Evolutionary conservation across 176 grass and related monocot species (phyloP).

Genomic region (Oryza glumipatula): DNA sequence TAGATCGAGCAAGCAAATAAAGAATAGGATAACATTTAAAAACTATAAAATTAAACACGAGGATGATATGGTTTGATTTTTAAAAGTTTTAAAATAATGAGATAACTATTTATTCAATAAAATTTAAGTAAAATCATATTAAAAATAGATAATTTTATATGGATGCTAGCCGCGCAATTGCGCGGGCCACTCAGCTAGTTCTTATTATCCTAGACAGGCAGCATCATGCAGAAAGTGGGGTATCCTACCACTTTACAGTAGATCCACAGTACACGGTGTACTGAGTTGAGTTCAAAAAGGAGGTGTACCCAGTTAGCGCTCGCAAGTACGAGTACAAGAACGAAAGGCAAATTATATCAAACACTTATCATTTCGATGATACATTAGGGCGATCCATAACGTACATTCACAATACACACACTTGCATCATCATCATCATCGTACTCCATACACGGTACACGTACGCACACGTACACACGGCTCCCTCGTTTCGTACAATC

Average conservation of each 20-base stretch:
- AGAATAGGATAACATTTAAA: too few species aligned
- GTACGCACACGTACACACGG: slow-evolving; percentile 32
- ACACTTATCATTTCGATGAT: slow-evolving; percentile 27
- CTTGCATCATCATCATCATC: neutral
- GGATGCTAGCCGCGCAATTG: too few species aligned
- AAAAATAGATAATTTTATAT: too few species aligned
- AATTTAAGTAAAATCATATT: too few species aligned
- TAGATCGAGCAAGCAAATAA: too few species aligned
- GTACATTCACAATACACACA: slow-evolving; percentile 6
- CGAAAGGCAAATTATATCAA: slow-evolving; percentile 18
- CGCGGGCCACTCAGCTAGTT: too few species aligned
- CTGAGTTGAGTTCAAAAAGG: too few species aligned
- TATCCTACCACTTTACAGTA: neutral
- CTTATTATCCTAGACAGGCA: neutral
- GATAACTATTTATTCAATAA: too few species aligned
- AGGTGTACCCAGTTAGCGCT: neutral
- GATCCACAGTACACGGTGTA: neutral
- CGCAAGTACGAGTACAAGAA: neutral
- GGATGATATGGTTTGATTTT: too few species aligned
- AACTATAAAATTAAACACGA: too few species aligned
- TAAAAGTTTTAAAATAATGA: too few species aligned
- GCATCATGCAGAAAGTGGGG: neutral
- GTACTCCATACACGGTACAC: neutral
- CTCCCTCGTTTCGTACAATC: slow-evolving; percentile 34
- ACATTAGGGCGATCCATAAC: slow-evolving; percentile 46